These are phyloP conservation scores for Starmerella cellae DNA, from an alignment of 805 yeast species.

Conservation along the genomic window DNA sequence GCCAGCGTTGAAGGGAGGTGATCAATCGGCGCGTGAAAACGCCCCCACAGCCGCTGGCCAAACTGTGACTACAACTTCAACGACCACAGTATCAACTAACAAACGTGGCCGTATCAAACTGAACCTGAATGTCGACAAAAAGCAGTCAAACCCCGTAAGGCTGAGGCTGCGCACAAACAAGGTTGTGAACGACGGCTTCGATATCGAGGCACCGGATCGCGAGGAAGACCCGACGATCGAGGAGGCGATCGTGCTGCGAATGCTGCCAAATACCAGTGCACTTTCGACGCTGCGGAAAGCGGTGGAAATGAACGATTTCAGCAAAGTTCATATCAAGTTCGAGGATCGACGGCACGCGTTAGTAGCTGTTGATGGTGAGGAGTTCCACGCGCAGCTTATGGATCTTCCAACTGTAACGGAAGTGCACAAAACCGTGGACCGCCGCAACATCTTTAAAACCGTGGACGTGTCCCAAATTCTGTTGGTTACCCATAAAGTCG, in stretches of 20 bases:
- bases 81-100: no score
- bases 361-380: conserved; percentile 50
- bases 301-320: conserved; percentile 51
- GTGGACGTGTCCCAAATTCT: conserved; percentile 78
- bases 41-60: no score
- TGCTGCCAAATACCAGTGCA: conserved; percentile 44
- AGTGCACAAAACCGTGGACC: conserved; percentile 75
- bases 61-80: no score
- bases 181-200: conserved; percentile 89
- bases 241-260: conserved; percentile 68
- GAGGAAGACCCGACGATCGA: conserved; percentile 91
- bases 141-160: conserved; percentile 27
- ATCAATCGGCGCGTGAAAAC: no score
- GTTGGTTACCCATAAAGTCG: conserved; percentile 49
- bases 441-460: conserved; percentile 75
- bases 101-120: conserved; percentile 14
- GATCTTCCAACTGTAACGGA: conserved; percentile 83
- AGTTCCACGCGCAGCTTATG: conserved; percentile 74
- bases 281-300: conserved; percentile 63
- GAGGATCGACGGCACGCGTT: conserved; percentile 69
- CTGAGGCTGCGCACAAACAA: conserved; percentile 47
- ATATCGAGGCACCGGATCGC: conserved; percentile 87
- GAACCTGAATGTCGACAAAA: conserved; percentile 10
- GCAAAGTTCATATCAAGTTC: conserved; percentile 66
- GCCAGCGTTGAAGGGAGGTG: no score